Evolutionary conservation across 371 early-diverging fungal genomes (phyloP), one percentile per base, ranked within the genome.

Genomic region (Parasitella parasitica): DNA sequence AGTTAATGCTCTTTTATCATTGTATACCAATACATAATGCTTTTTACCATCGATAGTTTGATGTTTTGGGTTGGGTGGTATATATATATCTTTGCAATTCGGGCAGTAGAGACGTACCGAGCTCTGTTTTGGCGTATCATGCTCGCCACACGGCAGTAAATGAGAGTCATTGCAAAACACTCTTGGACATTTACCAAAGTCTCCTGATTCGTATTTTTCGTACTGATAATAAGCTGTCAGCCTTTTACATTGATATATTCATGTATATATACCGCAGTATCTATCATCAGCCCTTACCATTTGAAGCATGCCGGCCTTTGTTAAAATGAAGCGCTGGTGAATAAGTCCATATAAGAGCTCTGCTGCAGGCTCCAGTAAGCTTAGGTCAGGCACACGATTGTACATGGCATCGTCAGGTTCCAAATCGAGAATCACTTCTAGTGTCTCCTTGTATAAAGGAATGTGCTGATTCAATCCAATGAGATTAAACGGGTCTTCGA

Each of bases 401-500:
- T 70, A 75, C 71, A 73, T 76, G 28, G 66, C 81, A 59, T 81
- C 81, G 20, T 71, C 78, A 18, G 87, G 86, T 55, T 93, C 95
- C 16, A 90, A 70, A 75, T 94, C 93, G 55, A 93, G 72, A 56
- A 98, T 94, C 75, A 92, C 83, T 37, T 90, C 89, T 39, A 92
- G 84, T 2, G 93, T 91, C 48, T 89, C 86, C 54, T 87, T 81
- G 71, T 92, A 96, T 70, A 90, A 82, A 12, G 87, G 84, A 3
- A 95, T 87, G 46, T 88, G 87, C 5, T 86, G 77, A 59, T 81
- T 83, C 39, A 98, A 77, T 13, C 97, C 97, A 27, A 91, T 89
- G 39, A 97, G 74, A 77, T 98, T 97, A 73, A 98, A 98, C 52
- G 91, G 84, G 76, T 98, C 98, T 64, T 88, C 86, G 57, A 94